A percentile compares a stretch with the other conserved stretches of the same genome.
phyloP scores from a whole-genome alignment of 1,284 basidiomycete species.

The Flammula alnicola region DNA sequence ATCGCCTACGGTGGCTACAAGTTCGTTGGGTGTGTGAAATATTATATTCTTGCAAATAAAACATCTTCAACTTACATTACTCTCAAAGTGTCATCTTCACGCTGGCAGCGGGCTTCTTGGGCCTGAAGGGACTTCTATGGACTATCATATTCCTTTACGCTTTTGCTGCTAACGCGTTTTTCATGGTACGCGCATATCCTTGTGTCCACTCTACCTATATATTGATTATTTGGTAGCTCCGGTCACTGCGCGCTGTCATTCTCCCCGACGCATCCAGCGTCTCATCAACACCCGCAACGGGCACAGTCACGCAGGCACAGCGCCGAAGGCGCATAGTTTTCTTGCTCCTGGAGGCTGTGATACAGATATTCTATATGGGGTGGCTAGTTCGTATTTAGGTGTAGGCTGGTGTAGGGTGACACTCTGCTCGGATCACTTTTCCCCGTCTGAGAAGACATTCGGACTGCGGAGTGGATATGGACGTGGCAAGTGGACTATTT shows the following conservation, averaged over 20 bases:
- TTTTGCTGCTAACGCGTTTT: constrained; percentile 91
- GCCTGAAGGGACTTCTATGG: constrained; percentile 68
- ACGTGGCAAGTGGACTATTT: too few relatives aligned
- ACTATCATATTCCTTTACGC: constrained; percentile 81
- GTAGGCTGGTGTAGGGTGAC: too few relatives aligned
- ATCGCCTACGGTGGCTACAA: constrained; percentile 95
- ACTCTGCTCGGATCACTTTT: too few relatives aligned
- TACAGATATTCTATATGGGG: constrained; percentile 85
- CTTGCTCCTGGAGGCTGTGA: constrained; percentile 79
- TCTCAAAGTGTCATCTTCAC: constrained; percentile 70
- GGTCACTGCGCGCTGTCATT: constrained; percentile 90
- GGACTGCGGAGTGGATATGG: too few relatives aligned
- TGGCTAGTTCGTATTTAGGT: constrained; percentile 59
- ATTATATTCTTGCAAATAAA: constrained; percentile 44
- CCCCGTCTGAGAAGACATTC: too few relatives aligned
- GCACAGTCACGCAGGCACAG: constrained; percentile 80
- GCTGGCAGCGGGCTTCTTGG: constrained; percentile 64
- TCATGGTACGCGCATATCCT: constrained; percentile 71
- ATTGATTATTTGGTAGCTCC: constrained; percentile 59
- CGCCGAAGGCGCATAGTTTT: constrained; percentile 84
- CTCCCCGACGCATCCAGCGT: constrained; percentile 62
- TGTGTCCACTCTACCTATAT: neutral
- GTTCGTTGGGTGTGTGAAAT: constrained; percentile 81
- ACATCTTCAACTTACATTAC: constrained; percentile 59
- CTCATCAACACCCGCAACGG: constrained; percentile 42